Percentiles rank a stretch among this genome's conserved stretches.
These are phyloP conservation scores for Heterobasidion annosum DNA, from an alignment of 1,284 basidiomycete genomes.

Conservation along the genomic window DNA sequence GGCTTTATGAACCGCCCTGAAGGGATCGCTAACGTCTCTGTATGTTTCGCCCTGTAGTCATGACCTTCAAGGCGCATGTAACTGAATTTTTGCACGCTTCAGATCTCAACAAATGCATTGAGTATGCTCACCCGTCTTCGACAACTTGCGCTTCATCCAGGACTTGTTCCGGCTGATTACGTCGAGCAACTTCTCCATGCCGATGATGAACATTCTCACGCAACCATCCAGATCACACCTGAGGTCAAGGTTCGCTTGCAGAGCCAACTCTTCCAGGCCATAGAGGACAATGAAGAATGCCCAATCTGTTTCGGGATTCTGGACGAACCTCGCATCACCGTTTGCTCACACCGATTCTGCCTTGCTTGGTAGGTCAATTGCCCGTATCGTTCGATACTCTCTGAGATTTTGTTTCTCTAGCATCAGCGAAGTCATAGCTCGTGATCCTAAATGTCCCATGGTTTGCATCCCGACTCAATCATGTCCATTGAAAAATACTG, in stretches of 20 bases:
- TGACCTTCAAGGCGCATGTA: not conserved
- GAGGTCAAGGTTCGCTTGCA: conserved; percentile 53
- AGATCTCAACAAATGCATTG: conserved; percentile 66
- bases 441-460: conserved; percentile 75
- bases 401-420: conserved; percentile 22
- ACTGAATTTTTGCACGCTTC: not conserved
- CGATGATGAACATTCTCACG: conserved; percentile 23
- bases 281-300: conserved; percentile 83
- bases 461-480: conserved; percentile 21
- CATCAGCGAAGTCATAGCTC: conserved; percentile 57
- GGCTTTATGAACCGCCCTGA: conserved; percentile 37
- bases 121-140: conserved; percentile 83
- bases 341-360: conserved; percentile 75
- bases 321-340: conserved; percentile 68
- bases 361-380: conserved; percentile 45
- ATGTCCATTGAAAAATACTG: not conserved
- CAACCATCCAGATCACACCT: conserved; percentile 31
- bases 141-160: conserved; percentile 77
- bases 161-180: conserved; percentile 69
- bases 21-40: conserved; percentile 29
- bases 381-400: not conserved
- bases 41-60: conserved; percentile 9
- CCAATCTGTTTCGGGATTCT: conserved; percentile 66
- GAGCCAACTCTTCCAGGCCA: conserved; percentile 49
- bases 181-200: conserved; percentile 52